Evolutionary conservation across 2,329 filamentous ascomycete species (phyloP), one percentile per base, ranked within the genome.

Genomic region (Furcasterigmium furcatum): DNA sequence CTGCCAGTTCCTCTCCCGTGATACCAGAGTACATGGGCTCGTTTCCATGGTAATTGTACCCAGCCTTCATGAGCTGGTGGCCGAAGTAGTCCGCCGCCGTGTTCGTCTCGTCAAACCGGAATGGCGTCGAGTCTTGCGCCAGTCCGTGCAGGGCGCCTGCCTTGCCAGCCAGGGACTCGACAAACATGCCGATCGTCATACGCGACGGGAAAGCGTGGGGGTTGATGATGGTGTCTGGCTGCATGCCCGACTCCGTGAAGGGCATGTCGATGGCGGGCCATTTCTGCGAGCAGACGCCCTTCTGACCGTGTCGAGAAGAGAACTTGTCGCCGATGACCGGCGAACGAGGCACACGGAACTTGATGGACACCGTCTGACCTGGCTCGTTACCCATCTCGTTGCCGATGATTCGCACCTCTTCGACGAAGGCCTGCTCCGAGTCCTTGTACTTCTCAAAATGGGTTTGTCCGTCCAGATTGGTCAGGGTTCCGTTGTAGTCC

Each of bases 121-220:
- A 99, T 1, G 94, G 94, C 0, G 94, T 97, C 38, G 84, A 91
- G 65, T 99, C 94, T 66, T 97, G 94, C 1, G 94, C 88, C n/a
- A 96, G 77, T 39, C 94, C 94, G 64, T 99, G 94, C 29, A 99
- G 79, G 13, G 92, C 88, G 39, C 94, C 94, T 9, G 92, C 84
- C 72, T 99, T 99, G 50, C 94, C 94, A 9, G 94, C 94, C 43
- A 99, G 79, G 5, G 91, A 96, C 73, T 99, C 94, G 61, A 99
- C 84, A 68, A 99, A 97, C 89, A 97, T 97, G 62, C 94, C 94
- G 62, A 99, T 99, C 18, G 94, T 99, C 94, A 99, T 99, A 69
- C 94, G 91, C 38, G 92, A 97, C 8, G 94, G 94, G 79, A 99
- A 99, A 61, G 94, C 94, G 77, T 99, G 94, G 34, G 94, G 94